A percentile compares a stretch with the other conserved stretches of the same genome.
Conservation (phyloP, 2,329 filamentous ascomycete species). For the Huntiella moniliformis region DNA sequence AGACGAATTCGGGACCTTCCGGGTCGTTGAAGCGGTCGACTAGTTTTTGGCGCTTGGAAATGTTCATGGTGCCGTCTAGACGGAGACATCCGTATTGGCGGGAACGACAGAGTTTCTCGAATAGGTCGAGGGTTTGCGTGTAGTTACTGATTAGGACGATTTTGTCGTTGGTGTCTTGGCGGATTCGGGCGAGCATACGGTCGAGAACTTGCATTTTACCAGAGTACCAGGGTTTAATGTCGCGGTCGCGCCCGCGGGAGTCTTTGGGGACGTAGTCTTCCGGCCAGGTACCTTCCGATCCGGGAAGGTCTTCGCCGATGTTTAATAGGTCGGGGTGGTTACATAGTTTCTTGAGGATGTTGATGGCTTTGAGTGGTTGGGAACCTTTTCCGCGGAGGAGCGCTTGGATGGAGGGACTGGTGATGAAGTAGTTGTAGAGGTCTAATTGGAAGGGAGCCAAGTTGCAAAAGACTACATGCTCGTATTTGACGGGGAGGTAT, state of each 20-base stretch:
- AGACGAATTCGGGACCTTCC: conserved; percentile 74
- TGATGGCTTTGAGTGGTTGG: conserved; percentile 90
- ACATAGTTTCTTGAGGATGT: conserved; percentile 92
- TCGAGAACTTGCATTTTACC: conserved; percentile 98
- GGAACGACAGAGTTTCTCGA: conserved; percentile 73
- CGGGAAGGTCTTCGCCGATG: conserved; percentile 65
- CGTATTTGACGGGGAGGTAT: conserved; percentile 94
- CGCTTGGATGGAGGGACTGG: conserved; percentile 83
- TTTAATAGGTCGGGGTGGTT: conserved; percentile 92
- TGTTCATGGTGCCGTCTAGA: conserved; percentile 93
- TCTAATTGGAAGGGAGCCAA: conserved; percentile 81
- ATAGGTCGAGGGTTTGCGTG: conserved; percentile 86
- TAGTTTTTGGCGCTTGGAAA: conserved; percentile 89
- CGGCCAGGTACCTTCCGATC: conserved; percentile 64
- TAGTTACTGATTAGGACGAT: conserved; percentile 99
- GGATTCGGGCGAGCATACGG: conserved; percentile 88
- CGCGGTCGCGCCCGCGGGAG: conserved; percentile 68
- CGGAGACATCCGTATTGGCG: conserved; percentile 72
- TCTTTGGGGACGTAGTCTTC: conserved; percentile 82
- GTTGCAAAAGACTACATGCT: conserved; percentile 97
- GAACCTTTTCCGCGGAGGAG: conserved; percentile 84
- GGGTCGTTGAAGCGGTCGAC: conserved; percentile 97
- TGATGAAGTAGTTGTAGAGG: conserved; percentile 93
- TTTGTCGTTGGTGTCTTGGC: conserved; percentile 93
- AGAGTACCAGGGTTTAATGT: conserved; percentile 88